Percentiles rank a stretch among this genome's conserved stretches.
These are phyloP conservation scores for Kwoniella botswanensis DNA, from an alignment of 768 basidiomycete species.

Conservation along the genomic window DNA sequence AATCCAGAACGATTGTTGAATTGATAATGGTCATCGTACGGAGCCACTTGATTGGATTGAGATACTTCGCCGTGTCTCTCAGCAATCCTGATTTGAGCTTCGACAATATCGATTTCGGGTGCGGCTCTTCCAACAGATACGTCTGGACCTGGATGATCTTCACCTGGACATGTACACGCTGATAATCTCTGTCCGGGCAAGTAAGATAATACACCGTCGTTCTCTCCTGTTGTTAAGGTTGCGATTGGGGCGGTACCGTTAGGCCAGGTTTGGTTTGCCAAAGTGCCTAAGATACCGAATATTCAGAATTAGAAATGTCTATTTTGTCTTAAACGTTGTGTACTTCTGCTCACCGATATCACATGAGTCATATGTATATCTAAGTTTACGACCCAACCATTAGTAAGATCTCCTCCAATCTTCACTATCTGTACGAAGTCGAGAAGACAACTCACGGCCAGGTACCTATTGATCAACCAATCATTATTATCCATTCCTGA, in stretches of 20 bases:
- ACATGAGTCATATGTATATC: slow-evolving; percentile 54
- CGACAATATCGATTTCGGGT: slow-evolving; percentile 92
- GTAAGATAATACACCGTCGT: slow-evolving; percentile 52
- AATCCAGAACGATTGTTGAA: slow-evolving; percentile 56
- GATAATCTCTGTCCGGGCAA: slow-evolving; percentile 60
- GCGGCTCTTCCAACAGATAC: slow-evolving; percentile 70
- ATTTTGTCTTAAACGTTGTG: too few species aligned
- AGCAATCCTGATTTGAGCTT: slow-evolving; percentile 79
- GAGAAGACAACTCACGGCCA: slow-evolving; percentile 38
- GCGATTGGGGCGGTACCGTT: slow-evolving; percentile 48
- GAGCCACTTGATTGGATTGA: slow-evolving; percentile 75
- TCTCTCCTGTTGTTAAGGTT: slow-evolving; percentile 49
- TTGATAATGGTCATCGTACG: slow-evolving; percentile 63
- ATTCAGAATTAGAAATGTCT: too few species aligned
- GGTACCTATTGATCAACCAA: slow-evolving; percentile 9
- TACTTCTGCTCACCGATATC: slow-evolving; percentile 61
- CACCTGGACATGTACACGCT: slow-evolving; percentile 82
- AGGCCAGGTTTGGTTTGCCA: slow-evolving; percentile 51
- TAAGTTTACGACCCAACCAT: slow-evolving; percentile 58
- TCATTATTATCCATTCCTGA: background rate
- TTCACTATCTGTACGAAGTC: background rate
- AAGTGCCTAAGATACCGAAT: slow-evolving; percentile 20
- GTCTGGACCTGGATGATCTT: slow-evolving; percentile 85
- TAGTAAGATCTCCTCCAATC: slow-evolving; percentile 57
- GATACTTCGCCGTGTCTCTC: slow-evolving; percentile 64